Base-by-base conservation (phyloP, 768 basidiomycete genomes). In the Lactarius indigo region DNA sequence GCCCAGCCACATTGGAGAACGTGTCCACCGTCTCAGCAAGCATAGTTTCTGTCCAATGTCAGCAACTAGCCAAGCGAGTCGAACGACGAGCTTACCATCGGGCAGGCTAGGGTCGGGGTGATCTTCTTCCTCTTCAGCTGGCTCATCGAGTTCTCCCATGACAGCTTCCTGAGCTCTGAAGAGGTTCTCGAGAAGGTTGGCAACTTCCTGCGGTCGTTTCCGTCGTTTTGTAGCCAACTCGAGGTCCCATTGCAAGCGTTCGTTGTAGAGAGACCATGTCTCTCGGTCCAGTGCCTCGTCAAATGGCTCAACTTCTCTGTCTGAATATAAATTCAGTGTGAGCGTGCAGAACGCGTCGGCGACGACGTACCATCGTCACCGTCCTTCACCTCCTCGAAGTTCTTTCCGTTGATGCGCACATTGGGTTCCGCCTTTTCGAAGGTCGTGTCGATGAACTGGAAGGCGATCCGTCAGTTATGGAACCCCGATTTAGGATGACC, bases 201-300 rank as follows among this genome's bases (percentile, higher is more conserved):
- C 81, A 20, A 89, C 79, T 64, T 86, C 81, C 23, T 70, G 72
- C 0, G 93, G 94, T 50, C 81, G 78, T 10, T 79, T 84, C 57
- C 89, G 86, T 56, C 93, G 83, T 64, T 84, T 84, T 58, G 84
- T 83, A 28, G 89, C 87, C 44, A 91, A 82, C 64, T 87, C 83
- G 68, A 84, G 86, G 73, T 93, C 87, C 86, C 86, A 92, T 69
- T 88, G 83, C 60, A 93, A 77, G 35, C 88, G 80, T 58, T 90
- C 90, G 69, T 89, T 85, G 50, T 89, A 87, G 23, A 94, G 76
- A 1, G 89, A 88, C 89, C 90, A 93, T 55, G 95, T 89, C 55
- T 85, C 84, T 59, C 91, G 79, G 74, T 96, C 94, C 37, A 96
- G 83, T 2, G 85, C 86, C 76, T 96, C 93, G 72, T 96, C 92